Percentiles rank a stretch among this genome's conserved stretches.
These are phyloP conservation scores for Furcasterigmium furcatum DNA, from an alignment of 2,329 filamentous ascomycete genomes.

Conservation along the genomic window DNA sequence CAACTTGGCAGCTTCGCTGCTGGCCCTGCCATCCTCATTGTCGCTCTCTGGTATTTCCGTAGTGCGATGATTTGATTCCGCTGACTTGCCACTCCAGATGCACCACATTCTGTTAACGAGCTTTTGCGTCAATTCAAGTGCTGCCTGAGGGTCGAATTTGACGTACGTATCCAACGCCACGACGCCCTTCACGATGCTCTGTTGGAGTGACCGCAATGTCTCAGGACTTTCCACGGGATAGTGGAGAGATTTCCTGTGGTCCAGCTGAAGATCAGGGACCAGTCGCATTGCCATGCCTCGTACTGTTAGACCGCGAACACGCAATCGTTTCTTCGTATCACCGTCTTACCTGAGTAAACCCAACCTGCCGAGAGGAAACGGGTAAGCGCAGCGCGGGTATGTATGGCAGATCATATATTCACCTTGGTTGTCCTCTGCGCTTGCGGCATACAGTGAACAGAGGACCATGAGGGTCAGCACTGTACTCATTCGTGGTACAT, in stretches of 20 bases:
- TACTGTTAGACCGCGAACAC: neutral
- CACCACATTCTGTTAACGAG: neutral
- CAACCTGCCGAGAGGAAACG: neutral
- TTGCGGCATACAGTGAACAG: neutral
- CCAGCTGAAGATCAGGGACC: neutral
- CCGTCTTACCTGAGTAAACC: neutral
- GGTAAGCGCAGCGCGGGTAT: neutral
- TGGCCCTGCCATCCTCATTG: too few species aligned
- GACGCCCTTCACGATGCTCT: neutral
- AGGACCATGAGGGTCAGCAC: conserved; percentile 1
- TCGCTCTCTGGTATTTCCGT: neutral
- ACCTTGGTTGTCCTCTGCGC: neutral
- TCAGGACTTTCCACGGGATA: neutral
- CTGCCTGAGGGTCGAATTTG: neutral
- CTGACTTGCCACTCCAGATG: neutral
- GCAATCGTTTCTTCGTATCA: neutral
- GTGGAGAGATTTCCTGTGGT: neutral
- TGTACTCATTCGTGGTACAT: neutral
- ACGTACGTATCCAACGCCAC: neutral
- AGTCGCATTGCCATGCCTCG: neutral
- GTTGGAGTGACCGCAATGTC: neutral
- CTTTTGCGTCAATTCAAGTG: neutral
- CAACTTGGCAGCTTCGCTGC: too few species aligned
- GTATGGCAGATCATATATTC: neutral
- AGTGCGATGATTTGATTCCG: neutral